Evolutionary conservation across 768 basidiomycete genomes (phyloP), one percentile per base, ranked within the genome.

Genomic region (Hirschioporus abietinus): DNA sequence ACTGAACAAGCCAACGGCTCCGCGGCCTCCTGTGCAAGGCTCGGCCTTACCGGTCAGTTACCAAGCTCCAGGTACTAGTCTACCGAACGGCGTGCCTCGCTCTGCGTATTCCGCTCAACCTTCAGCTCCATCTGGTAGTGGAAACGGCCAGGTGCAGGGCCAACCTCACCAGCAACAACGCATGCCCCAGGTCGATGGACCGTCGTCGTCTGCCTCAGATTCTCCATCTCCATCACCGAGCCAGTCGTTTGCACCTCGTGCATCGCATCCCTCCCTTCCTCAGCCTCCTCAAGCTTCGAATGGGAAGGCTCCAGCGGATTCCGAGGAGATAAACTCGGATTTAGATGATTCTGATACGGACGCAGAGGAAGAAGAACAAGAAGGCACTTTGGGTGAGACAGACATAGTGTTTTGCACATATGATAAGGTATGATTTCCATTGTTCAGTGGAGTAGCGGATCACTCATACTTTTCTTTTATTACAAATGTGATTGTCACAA

Each of bases 381-480:
- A 92, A 63, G 90, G 86, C 5, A 85, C 83, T 0, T 84, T 84
- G 30, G 87, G 86, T 9, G 88, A 95, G 67, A 87, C 86, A 0
- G 97, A 99, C 75, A 94, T 99, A 61, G 94, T 99, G 25, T 96
- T 98, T 73, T 99, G 97, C 76, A 95, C 96, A 7, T 99, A 97
- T 75, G 97, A 99, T 76, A 99, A 99, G 88, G 96, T 94, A 66
- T 68, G 12, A 23, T 24, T 35, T 58, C 66, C 26, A 26, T 64
- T 12, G 30, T 66, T n/a, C 68, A 35, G 59, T 64, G 35, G 59
- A 26, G 24, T 17, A 27, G 69, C 60, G 20, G 1, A 52, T 42
- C 35, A 63, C 66, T 70, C 20, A 68, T 63, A 20, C 17, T 27
- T 52, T 5, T 58, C 58, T 23, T 66, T 66, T 35, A 64, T 68